Evolutionary conservation across 805 yeast species (phyloP).

Genomic region (Monosporozyma aerobia): DNA sequence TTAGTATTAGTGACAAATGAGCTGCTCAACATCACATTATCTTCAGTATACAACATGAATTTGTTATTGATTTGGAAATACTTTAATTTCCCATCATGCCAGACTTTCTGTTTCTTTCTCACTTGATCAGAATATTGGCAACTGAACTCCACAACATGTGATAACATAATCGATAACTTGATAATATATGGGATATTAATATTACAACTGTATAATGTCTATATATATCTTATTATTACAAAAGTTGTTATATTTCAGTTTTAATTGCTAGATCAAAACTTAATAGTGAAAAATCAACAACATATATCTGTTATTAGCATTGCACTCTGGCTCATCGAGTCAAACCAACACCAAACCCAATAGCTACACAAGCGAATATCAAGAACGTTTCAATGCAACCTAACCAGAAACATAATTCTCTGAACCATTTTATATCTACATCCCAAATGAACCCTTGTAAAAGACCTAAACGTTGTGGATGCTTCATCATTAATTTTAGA

Average conservation of each 20-base stretch:
- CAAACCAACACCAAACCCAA: slow-evolving; percentile 38
- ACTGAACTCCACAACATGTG: slow-evolving; percentile 18
- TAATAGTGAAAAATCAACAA: not conserved
- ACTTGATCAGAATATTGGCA: slow-evolving; percentile 29
- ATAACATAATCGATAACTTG: slow-evolving; percentile 8
- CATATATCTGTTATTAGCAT: not conserved
- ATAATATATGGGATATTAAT: not conserved
- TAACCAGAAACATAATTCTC: slow-evolving; percentile 25
- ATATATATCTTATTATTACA: not conserved
- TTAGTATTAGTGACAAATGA: slow-evolving; percentile 18
- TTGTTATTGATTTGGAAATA: slow-evolving; percentile 15
- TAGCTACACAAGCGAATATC: slow-evolving; percentile 34
- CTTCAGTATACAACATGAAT: slow-evolving; percentile 18
- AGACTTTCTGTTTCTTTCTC: slow-evolving; percentile 26
- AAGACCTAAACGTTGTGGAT: slow-evolving; percentile 14
- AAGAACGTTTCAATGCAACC: slow-evolving; percentile 24
- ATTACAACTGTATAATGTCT: not conserved
- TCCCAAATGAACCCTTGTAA: slow-evolving; percentile 25
- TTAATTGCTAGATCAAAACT: not conserved
- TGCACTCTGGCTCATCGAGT: not conserved
- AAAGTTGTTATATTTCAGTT: not conserved
- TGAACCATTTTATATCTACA: slow-evolving; percentile 20
- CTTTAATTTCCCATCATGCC: slow-evolving; percentile 30
- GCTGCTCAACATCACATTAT: slow-evolving; percentile 17
- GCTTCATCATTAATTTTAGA: slow-evolving; percentile 16